Base-by-base conservation (phyloP, 2,329 filamentous ascomycete species). In the Thelonectria olida region DNA sequence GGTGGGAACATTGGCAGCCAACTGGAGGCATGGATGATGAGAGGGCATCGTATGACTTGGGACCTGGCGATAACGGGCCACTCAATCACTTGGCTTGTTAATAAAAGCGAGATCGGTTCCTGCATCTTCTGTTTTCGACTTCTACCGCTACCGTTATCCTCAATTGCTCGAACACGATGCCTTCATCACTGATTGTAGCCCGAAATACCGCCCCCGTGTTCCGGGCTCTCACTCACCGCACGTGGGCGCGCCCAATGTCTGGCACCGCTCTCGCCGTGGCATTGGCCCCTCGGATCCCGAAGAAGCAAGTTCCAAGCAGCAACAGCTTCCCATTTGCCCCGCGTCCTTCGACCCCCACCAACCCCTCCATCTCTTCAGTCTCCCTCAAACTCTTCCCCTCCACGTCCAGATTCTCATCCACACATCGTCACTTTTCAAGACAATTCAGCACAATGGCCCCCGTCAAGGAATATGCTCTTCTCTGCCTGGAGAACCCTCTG, bases 401-500 rank as follows among this genome's bases (percentile, higher is more conserved):
- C 47, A 56, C 34, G 52, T 52, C 36, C 44, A 58, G 53, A 56
- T 61, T 31, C 27, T 55, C 58, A 48, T 55, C 61, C 53, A 44
- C 58, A 64, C 53, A 52, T 59, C 60, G 56, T 47, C 58, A 54
- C 45, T 42, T 28, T 47, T 54, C 63, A 56, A 63, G 48, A 66
- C 63, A 70, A 66, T 64, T 64, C 19, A 73, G 66, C 73, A 82
- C 75, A 67, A 97, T 97, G 92, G 85, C 92, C 76, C 79, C 89
- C 71, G 76, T 80, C 72, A 91, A 93, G 82, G 90, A 93, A 80
- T 98, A 91, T 83, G 85, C 92, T 80, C 91, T 99, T 74, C 86
- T 98, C 75, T 96, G 91, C 81, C 83, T 99, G 74, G 96, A 97
- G 90, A 99, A 99, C 82, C 96, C 96, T 79, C 90, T 99, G 73